Evolutionary conservation across 2,329 filamentous ascomycete species (phyloP).

Genomic region (Nothophaeocryptopus gaeumannii): DNA sequence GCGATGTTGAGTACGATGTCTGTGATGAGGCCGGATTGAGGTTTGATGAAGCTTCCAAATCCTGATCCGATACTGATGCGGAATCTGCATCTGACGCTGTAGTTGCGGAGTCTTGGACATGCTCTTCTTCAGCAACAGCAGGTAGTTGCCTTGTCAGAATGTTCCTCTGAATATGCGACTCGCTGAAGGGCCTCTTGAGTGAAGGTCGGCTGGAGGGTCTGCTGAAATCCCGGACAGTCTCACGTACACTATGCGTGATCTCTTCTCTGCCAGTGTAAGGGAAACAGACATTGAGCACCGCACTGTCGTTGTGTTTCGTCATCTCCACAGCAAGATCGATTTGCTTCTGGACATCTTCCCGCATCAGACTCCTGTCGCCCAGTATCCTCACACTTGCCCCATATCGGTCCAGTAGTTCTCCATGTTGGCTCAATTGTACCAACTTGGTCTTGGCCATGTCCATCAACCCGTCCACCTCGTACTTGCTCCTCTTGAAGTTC

Average conservation of each 20-base stretch:
- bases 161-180: conserved; percentile 80
- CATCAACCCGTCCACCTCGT: conserved; percentile 96
- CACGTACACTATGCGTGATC: conserved; percentile 84
- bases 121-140: conserved; percentile 37
- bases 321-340: conserved; percentile 82
- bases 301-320: conserved; percentile 78
- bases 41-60: conserved; percentile 32
- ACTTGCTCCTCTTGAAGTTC: conserved; percentile 95
- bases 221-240: conserved; percentile 83
- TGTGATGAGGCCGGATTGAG: conserved; percentile 38
- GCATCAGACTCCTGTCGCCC: conserved; percentile 78
- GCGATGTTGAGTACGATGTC: conserved; percentile 39
- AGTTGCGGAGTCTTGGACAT: conserved; percentile 10
- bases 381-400: conserved; percentile 83
- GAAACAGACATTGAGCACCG: conserved; percentile 90
- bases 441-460: conserved; percentile 96
- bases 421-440: conserved; percentile 85
- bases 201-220: conserved; percentile 51
- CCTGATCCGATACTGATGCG: conserved; percentile 24
- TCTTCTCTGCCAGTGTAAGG: conserved; percentile 95
- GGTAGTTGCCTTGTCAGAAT: conserved; percentile 58
- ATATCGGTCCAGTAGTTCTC: conserved; percentile 87
- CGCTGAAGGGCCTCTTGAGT: conserved; percentile 71
- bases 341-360: conserved; percentile 81
- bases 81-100: conserved; percentile 24